Base-by-base conservation (phyloP, 1,284 basidiomycete species). In the Ceratobasidium sp. region DNA sequence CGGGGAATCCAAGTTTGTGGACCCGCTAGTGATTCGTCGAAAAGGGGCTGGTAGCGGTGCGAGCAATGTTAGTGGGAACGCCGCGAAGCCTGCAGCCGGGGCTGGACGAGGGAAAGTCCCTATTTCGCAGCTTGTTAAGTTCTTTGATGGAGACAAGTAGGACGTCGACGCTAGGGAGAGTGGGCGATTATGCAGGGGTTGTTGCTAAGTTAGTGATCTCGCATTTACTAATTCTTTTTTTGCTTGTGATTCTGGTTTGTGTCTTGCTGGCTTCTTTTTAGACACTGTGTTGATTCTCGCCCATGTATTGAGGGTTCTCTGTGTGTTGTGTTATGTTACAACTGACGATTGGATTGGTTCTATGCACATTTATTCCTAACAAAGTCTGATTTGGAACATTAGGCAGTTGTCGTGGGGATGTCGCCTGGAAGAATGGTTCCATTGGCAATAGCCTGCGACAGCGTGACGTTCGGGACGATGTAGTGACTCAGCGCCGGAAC, bases 121-220 rank as follows among this genome's bases (percentile, higher is more conserved):
- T 2, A 87, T 94, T 59, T 90, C 89, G 19, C 88, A 93, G 79
- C 82, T 94, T 60, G 91, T 93, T n/a, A 91, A 91, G 24, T 94
- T 91, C 82, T 94, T 94, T 78, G 91, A 94, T 80, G 86, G 87
- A 76, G 91, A 91, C 72, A 88, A 87, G 83, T 83, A 80, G 50
- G 56, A 24, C 17, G 6, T 41, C 11, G 29, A 54, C 9, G 31
- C 24, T 24, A 27, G 7, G 57, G 29, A 24, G 69, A 9, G 64
- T 36, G 36, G 36, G 11, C 36, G 6, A 41, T 11, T 11, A 5
- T 41, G 36, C 36, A 11, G 36, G 11, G 4, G 36, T 41, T 41
- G 36, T 41, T 41, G 36, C 36, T 41, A 5, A 11, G 11, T 11
- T 41, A 41, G 36, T 41, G 36, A 4, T 41, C 36, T 41, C 36